phyloP scores from a whole-genome alignment of 306 rosid species.

The Malus fusca region DNA sequence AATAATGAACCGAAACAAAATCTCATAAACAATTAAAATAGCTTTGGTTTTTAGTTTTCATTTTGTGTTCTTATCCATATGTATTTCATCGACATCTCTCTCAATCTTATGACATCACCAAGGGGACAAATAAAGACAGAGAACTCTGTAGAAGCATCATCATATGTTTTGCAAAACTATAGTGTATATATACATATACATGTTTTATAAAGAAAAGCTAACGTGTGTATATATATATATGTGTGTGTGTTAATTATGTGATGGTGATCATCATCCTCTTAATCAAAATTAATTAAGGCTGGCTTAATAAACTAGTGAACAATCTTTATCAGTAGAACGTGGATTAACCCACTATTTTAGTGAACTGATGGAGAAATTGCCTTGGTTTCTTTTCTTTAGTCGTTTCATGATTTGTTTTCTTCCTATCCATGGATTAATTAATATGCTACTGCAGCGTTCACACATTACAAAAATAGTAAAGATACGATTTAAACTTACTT shows the following conservation, averaged over 20 bases:
- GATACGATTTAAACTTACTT: neutral
- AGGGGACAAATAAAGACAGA: neutral
- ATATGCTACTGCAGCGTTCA: neutral
- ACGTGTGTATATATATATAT: neutral
- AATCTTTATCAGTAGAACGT: conserved; percentile 3
- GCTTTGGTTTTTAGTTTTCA: too few relatives aligned
- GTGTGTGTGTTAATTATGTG: neutral
- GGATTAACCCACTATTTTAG: neutral
- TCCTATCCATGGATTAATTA: neutral
- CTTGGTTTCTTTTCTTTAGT: neutral
- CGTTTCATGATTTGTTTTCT: neutral
- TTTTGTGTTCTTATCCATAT: too few relatives aligned
- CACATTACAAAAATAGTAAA: neutral
- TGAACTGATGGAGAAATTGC: neutral
- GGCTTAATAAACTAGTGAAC: neutral
- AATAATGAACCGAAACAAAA: too few relatives aligned
- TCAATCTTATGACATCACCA: neutral
- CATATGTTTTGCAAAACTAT: neutral
- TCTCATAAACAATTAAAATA: too few relatives aligned
- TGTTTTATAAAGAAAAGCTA: neutral
- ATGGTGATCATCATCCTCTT: neutral
- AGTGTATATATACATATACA: neutral
- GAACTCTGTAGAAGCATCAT: neutral
- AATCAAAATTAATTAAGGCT: neutral
- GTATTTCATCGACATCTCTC: too few relatives aligned